Evolutionary conservation across 1,139 yeast genomes (phyloP).

Genomic region (Geotrichum aggregatum): DNA sequence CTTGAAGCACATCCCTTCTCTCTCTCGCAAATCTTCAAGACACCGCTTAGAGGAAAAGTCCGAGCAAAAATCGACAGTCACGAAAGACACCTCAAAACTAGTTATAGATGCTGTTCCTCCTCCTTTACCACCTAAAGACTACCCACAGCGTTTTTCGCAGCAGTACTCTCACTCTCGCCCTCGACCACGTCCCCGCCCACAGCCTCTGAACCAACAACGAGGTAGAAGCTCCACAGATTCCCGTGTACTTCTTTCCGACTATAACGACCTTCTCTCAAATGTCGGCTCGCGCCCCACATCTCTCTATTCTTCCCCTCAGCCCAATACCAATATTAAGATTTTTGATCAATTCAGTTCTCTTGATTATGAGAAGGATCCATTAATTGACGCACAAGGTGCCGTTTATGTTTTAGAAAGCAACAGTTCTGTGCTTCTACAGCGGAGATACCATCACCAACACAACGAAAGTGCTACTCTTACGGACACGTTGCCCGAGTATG

Average conservation of each 20-base stretch:
- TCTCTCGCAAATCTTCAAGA: conserved; percentile 8
- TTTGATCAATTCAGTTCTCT: conserved; percentile 32
- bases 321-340: conserved; percentile 21
- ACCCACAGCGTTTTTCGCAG: not conserved
- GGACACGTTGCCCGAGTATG: conserved; percentile 26
- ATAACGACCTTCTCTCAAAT: conserved; percentile 14
- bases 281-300: conserved; percentile 18
- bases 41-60: not conserved
- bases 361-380: conserved; percentile 36
- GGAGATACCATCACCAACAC: conserved; percentile 27
- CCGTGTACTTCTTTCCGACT: conserved; percentile 5
- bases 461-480: conserved; percentile 6
- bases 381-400: conserved; percentile 35
- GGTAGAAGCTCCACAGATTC: conserved; percentile 9
- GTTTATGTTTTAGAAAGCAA: conserved; percentile 33
- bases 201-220: not conserved
- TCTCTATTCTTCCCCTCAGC: conserved; percentile 16
- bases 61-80: not conserved
- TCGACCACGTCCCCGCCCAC: not conserved
- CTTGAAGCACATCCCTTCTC: conserved; percentile 16
- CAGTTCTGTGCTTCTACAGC: conserved; percentile 31
- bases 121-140: conserved; percentile 14
- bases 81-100: not conserved
- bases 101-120: conserved; percentile 6
- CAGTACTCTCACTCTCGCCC: not conserved